These are phyloP conservation scores for Euphrasia confusa DNA, from an alignment of 257 asterid genomes.

Conservation along the genomic window DNA sequence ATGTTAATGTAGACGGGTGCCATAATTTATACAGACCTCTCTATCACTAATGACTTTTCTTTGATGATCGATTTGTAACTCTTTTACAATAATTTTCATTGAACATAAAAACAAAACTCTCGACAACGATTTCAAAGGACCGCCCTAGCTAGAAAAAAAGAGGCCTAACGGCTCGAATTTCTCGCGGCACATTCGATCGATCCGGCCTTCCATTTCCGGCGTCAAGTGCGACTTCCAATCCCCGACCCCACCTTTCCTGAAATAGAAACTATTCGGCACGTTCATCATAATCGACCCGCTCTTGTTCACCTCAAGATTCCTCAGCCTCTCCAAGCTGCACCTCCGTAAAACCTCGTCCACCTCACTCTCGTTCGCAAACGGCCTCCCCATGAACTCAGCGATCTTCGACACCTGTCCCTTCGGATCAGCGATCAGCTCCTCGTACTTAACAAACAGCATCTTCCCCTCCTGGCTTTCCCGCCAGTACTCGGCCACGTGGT, in stretches of 20 bases:
- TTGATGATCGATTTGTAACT: no score
- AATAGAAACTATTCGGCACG: constrained; percentile 34
- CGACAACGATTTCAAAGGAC: neutral
- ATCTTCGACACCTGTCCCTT: constrained; percentile 31
- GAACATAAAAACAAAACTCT: no score
- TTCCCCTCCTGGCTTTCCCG: constrained; percentile 30
- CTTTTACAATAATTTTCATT: no score
- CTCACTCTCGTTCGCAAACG: constrained; percentile 23
- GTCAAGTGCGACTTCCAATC: constrained; percentile 36
- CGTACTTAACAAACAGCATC: constrained; percentile 40
- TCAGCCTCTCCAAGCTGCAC: constrained; percentile 43
- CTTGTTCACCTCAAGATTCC: constrained; percentile 41
- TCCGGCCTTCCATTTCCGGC: constrained; percentile 32
- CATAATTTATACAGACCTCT: no score
- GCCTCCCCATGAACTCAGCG: constrained; percentile 38
- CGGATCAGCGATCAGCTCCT: constrained; percentile 37
- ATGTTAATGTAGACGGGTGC: no score
- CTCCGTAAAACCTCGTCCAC: constrained; percentile 35
- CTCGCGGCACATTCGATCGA: constrained; percentile 24
- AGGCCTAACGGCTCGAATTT: constrained; percentile 36
- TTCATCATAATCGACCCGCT: constrained; percentile 23
- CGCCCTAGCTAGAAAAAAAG: constrained; percentile 19
- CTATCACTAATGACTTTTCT: no score
- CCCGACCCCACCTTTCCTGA: constrained; percentile 44
- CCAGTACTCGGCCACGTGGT: constrained; percentile 38